Evolutionary conservation across 495 filamentous ascomycete genomes (phyloP).

Genomic region (Podospora australis): DNA sequence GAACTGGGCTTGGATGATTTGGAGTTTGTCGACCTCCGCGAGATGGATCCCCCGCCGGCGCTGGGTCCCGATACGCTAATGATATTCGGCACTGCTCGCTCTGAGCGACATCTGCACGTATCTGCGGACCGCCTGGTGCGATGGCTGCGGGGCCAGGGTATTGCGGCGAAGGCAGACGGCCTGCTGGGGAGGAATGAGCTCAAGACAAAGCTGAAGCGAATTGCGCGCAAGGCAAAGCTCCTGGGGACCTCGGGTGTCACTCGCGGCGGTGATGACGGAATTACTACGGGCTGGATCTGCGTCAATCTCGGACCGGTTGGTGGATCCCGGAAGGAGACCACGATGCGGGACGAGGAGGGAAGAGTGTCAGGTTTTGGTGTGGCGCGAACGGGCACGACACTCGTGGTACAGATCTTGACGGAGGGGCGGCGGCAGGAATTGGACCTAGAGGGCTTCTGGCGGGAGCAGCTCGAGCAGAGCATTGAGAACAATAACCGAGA

Average conservation of each 20-base stretch:
- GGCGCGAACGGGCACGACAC: constrained; percentile 42
- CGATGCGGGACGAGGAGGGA: constrained; percentile 36
- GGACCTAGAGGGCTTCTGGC: constrained; percentile 79
- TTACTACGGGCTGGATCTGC: constrained; percentile 91
- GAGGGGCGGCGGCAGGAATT: constrained; percentile 77
- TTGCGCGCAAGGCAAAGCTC: constrained; percentile 70
- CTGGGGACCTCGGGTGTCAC: constrained; percentile 47
- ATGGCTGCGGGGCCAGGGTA: constrained; percentile 70
- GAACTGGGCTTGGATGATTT: constrained; percentile 79
- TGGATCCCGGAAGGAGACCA: constrained; percentile 35
- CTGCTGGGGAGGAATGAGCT: constrained; percentile 84
- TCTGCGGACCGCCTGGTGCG: constrained; percentile 83
- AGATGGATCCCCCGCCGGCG: constrained; percentile 76
- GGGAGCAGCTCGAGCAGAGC: constrained; percentile 23
- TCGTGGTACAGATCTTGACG: constrained; percentile 89
- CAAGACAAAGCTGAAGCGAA: constrained; percentile 76
- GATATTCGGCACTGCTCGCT: constrained; percentile 88
- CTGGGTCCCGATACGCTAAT: constrained; percentile 84
- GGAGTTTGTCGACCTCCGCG: constrained; percentile 70
- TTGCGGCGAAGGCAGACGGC: constrained; percentile 76
- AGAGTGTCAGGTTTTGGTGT: constrained; percentile 71
- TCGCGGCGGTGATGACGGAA: constrained; percentile 64
- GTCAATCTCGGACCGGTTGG: constrained; percentile 75
- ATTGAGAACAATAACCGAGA: constrained; percentile 7
- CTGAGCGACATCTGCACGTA: constrained; percentile 87